Evolutionary conservation across 177 flowering plant species (phyloP).

Genomic region (Vitis hybrid): DNA sequence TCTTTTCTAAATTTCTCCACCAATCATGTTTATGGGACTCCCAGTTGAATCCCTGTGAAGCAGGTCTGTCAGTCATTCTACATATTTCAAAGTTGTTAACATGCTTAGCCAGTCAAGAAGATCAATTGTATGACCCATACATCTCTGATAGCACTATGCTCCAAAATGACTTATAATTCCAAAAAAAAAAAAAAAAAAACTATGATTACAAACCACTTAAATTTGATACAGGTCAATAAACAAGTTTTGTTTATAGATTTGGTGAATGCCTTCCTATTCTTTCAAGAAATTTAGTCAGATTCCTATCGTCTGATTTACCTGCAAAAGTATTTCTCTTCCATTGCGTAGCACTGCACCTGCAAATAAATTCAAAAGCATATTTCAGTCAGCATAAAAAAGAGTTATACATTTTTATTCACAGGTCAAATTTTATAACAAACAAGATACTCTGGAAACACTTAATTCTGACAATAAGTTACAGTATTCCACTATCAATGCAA

Average conservation of each 20-base stretch:
- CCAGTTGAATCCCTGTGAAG: slow-evolving; percentile 88
- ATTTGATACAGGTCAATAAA: background rate
- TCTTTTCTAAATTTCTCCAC: slow-evolving; percentile 81
- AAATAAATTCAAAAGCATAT: slow-evolving; percentile 12
- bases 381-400: slow-evolving; percentile 6
- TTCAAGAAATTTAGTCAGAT: background rate
- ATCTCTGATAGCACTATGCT: background rate
- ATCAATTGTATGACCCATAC: background rate
- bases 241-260: background rate
- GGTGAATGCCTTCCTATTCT: background rate
- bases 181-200: too few relatives aligned
- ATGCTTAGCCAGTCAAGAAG: background rate
- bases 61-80: slow-evolving; percentile 10
- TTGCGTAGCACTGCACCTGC: slow-evolving; percentile 41
- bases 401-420: background rate
- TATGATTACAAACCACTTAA: too few relatives aligned
- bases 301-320: slow-evolving; percentile 35
- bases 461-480: background rate
- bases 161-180: background rate
- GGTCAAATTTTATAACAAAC: background rate
- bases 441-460: background rate
- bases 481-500: background rate
- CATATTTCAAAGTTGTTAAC: background rate
- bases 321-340: slow-evolving; percentile 71
- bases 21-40: slow-evolving; percentile 90